phyloP scores from a whole-genome alignment of 352 stramenopile species.

The Phytophthora tentaculata region DNA sequence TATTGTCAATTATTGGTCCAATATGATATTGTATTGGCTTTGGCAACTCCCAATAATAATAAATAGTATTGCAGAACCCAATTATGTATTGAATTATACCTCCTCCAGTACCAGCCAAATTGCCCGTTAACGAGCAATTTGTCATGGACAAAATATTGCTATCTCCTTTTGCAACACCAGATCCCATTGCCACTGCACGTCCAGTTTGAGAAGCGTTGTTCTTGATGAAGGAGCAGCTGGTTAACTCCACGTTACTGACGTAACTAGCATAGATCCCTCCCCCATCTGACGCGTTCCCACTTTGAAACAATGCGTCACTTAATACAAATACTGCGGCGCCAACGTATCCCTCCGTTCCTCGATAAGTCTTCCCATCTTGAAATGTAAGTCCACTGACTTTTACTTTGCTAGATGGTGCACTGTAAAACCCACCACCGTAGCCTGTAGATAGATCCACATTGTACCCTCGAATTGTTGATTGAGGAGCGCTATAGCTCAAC shows the following conservation, averaged over 20 bases:
- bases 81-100: slow-evolving; percentile 31
- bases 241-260: slow-evolving; percentile 24
- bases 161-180: slow-evolving; percentile 13
- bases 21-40: slow-evolving; percentile 27
- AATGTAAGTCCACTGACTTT: slow-evolving; percentile 25
- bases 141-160: slow-evolving; percentile 27
- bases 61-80: too few species aligned
- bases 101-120: slow-evolving; percentile 37
- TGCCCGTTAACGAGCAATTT: slow-evolving; percentile 30
- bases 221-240: slow-evolving; percentile 26
- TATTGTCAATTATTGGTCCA: too few species aligned
- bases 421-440: slow-evolving; percentile 36
- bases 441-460: slow-evolving; percentile 11
- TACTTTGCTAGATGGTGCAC: slow-evolving; percentile 19
- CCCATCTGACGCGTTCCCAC: slow-evolving; percentile 25
- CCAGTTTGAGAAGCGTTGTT: slow-evolving; percentile 41
- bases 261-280: slow-evolving; percentile 38
- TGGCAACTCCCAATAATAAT: too few species aligned
- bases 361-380: slow-evolving; percentile 15
- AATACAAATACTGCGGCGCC: slow-evolving; percentile 26
- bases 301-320: slow-evolving; percentile 19
- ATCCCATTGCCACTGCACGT: slow-evolving; percentile 34
- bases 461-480: slow-evolving; percentile 24
- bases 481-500: not conserved
- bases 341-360: slow-evolving; percentile 38